A percentile compares a stretch with the other conserved stretches of the same genome.
These are phyloP conservation scores for Zea mays DNA, from an alignment of 176 grass and related monocot genomes.

Conservation along the genomic window DNA sequence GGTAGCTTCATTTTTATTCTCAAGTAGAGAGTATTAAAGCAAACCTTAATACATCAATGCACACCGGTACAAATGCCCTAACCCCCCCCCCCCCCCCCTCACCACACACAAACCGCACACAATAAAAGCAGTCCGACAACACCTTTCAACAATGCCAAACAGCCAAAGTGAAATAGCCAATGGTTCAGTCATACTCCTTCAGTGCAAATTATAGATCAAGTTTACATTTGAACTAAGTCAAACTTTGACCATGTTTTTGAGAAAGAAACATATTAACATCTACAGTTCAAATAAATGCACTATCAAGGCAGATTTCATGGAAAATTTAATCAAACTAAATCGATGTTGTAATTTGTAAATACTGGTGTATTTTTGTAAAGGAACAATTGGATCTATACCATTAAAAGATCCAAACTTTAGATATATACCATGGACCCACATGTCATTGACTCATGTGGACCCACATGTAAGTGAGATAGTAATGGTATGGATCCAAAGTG, in stretches of 20 bases:
- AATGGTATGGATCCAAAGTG: no score
- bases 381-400: no score
- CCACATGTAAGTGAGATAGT: no score
- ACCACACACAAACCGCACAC: background rate
- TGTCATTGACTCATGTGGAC: no score
- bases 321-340: background rate
- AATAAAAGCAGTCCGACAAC: background rate
- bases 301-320: slow-evolving; percentile 1
- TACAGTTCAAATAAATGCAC: background rate
- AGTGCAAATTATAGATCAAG: background rate
- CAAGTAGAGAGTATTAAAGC: slow-evolving; percentile 20
- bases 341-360: background rate
- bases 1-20: background rate
- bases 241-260: background rate
- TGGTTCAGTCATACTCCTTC: background rate
- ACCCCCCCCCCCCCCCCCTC: background rate
- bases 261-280: slow-evolving; percentile 1
- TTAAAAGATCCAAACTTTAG: no score
- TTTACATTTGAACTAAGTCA: background rate
- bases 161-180: background rate
- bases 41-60: background rate
- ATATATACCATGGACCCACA: no score
- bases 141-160: background rate
- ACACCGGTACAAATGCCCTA: background rate
- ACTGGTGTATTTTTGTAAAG: background rate